Evolutionary conservation across 2,329 filamentous ascomycete genomes (phyloP), one percentile per base, ranked within the genome.

Genomic region (Cladosporium sp.): DNA sequence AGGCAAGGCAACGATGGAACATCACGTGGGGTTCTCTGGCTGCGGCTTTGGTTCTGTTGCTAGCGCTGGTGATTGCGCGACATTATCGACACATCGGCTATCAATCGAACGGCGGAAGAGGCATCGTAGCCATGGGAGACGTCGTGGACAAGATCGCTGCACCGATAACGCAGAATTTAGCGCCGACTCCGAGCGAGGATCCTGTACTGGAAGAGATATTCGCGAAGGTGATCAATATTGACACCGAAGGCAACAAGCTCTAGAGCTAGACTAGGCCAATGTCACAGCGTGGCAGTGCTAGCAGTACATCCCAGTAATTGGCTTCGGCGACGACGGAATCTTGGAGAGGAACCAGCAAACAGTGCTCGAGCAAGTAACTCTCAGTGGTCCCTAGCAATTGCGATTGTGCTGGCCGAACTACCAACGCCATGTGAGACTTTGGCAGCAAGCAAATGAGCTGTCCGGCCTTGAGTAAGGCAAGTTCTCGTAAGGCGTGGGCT

Each of bases 1-100:
- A 82, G 72, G 90, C 73, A 11, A 69, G 72, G 55, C 73, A 73
- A 57, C 71, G 71, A 28, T 75, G 71, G 70, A 67, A 70, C 55
- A 71, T 73, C 24, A 71, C 70, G 14, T 76, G 74, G 74, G 69
- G 68, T 8, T 51, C 69, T 11, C 51, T 76, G 4, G 68, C 69
- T 7, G 68, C 70, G 5, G 30, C 75, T 8, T 30, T 71, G 12
- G 65, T 73, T 36, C 57, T 75, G 36, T 21, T 75, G 15, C 26
- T 73, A 38, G 71, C 71, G 11, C 47, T 74, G 3, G 21, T 75
- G 24, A 57, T 73, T n/a, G 68, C 72, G 38, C 72, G 68, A 68
- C 68, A 76, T 66, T 65, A 69, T 28, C 65, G 68, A 24, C 64
- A 65, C 57, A 67, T 74, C 4, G 72, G 52, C 21, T 49, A 57